phyloP scores from a whole-genome alignment of 2,329 filamentous ascomycete species.

The Harringtonia lauricola region DNA sequence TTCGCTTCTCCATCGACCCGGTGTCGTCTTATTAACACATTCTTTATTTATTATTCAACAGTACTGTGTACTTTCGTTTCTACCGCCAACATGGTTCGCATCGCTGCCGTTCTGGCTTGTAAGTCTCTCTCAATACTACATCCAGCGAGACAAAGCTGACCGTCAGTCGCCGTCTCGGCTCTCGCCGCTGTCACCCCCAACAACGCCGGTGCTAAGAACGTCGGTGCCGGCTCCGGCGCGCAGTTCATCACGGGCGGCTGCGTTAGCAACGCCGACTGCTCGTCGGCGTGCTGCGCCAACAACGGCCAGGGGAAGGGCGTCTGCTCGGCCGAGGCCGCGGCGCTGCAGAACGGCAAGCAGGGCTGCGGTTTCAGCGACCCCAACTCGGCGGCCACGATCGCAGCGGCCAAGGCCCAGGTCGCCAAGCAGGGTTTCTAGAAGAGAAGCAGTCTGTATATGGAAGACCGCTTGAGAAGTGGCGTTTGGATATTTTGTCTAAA shows the following conservation, averaged over 20 bases:
- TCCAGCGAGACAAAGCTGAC: background rate
- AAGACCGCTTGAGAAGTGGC: too few species aligned
- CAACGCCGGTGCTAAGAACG: constrained; percentile 19
- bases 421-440: constrained; percentile 20
- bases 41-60: constrained; percentile 2
- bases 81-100: constrained; percentile 20
- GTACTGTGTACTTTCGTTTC: background rate
- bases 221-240: constrained; percentile 16
- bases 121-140: constrained; percentile 1
- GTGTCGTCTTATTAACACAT: constrained; percentile 6
- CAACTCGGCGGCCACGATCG: constrained; percentile 18
- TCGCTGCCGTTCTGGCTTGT: constrained; percentile 18
- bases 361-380: constrained; percentile 22
- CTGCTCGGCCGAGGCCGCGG: constrained; percentile 20
- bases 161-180: constrained; percentile 15
- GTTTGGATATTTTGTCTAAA: too few species aligned
- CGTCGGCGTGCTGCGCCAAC: constrained; percentile 17
- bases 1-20: constrained; percentile 8
- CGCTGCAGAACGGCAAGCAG: constrained; percentile 22
- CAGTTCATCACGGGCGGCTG: constrained; percentile 25
- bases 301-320: constrained; percentile 18
- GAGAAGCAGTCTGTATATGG: too few species aligned
- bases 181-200: constrained; percentile 19
- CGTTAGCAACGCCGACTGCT: constrained; percentile 19
- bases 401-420: constrained; percentile 20